Conservation (phyloP, 2,329 filamentous ascomycete species). For the Cladosporium sp. region DNA sequence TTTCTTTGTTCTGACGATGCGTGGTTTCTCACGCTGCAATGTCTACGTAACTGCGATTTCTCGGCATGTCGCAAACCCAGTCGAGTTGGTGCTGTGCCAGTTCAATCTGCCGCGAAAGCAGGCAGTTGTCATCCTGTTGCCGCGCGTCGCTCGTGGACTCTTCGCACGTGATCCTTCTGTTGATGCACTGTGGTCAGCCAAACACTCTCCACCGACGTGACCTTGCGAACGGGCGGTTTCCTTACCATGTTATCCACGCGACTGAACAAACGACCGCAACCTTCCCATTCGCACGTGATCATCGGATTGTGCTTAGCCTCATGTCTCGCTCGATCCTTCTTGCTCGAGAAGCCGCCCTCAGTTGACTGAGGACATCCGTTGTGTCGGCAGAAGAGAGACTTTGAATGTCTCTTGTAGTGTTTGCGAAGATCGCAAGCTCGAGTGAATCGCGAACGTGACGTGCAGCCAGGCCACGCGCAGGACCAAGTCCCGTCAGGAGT, state of each 20-base stretch:
- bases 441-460: slow-evolving; percentile 54
- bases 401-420: slow-evolving; percentile 59
- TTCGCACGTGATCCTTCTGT: slow-evolving; percentile 23
- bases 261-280: slow-evolving; percentile 55
- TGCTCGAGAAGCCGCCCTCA: slow-evolving; percentile 56
- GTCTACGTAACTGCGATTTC: neutral
- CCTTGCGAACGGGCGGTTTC: neutral
- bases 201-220: neutral
- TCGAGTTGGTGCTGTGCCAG: too few relatives aligned
- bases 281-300: slow-evolving; percentile 55
- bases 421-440: slow-evolving; percentile 59
- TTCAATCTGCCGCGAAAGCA: too few relatives aligned
- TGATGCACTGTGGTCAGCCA: slow-evolving; percentile 9
- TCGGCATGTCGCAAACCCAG: too few relatives aligned
- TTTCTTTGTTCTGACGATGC: too few relatives aligned
- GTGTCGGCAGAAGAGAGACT: slow-evolving; percentile 57
- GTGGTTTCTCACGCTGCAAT: too few relatives aligned
- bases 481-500: slow-evolving; percentile 51
- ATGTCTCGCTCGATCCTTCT: slow-evolving; percentile 58
- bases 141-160: slow-evolving; percentile 19
- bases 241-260: slow-evolving; percentile 58
- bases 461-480: slow-evolving; percentile 55
- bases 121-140: slow-evolving; percentile 6
- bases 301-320: slow-evolving; percentile 60
- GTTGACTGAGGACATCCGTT: slow-evolving; percentile 53